Evolutionary conservation across 805 yeast genomes (phyloP), one percentile per base, ranked within the genome.

Genomic region (Clavispora fructus): DNA sequence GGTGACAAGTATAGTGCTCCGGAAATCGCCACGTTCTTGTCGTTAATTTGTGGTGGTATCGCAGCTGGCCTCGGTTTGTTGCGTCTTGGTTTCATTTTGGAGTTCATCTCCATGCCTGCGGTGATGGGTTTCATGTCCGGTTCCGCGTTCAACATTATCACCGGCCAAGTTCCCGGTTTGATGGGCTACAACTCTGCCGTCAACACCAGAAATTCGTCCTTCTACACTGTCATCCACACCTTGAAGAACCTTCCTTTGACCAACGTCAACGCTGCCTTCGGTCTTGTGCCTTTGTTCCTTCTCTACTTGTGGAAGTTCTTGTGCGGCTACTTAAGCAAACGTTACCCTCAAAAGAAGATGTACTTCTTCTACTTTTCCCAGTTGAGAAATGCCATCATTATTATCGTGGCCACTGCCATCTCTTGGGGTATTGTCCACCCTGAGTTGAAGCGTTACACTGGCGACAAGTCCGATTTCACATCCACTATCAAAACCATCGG

Each of bases 121-220:
- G 96, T 91, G 37, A 75, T 89, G 67, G 97, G 97, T 0, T 91
- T 90, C 71, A 91, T 91, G 92, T 78, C 92, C 30, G 97, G 97
- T 43, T 90, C 97, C 5, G 96, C 97, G 2, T 77, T 91, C 58
- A 83, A 75, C 58, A 91, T 91, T 60, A 73, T 85, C 31, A 65
- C 74, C 49, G 97, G 97, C 23, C 97, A 91, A 69, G 82, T 91
- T 7, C 96, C 97, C 5, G 85, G 74, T 5, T 73, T 91, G 48
- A 75, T 91, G 86, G 97, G 97, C 14, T 85, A 74, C 68, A 74
- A 62, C 55, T 79, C 69, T 14, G 48, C 53, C 29, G 88, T 90
- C 46, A 82, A 87, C 68, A 85, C 95, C 10, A 81, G 94, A 67
- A 77, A 60, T 1, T 71, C 90, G 0, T 73, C 95, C 6, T 88